A percentile compares a stretch with the other conserved stretches of the same genome.
Conservation (phyloP, 805 yeast species). For the Wickerhamomyces bovis region DNA sequence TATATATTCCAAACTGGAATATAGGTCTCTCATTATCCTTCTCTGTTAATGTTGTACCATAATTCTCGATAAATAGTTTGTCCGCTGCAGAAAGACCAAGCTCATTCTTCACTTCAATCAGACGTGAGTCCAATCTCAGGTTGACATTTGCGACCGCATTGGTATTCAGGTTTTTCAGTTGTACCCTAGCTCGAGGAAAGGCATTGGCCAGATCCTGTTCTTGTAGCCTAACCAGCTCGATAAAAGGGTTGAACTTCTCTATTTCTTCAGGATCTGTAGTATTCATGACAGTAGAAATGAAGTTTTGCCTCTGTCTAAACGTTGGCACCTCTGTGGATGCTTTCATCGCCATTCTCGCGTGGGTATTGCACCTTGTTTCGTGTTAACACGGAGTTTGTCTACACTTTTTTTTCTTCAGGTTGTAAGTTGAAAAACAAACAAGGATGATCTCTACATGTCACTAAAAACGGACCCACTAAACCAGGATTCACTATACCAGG, state of each 20-base stretch:
- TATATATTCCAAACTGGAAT: not conserved
- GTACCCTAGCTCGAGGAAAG: not conserved
- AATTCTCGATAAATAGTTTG: not conserved
- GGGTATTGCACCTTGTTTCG: too few species aligned
- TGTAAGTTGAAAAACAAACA: too few species aligned
- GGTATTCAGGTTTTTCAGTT: not conserved
- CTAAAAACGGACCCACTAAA: too few species aligned
- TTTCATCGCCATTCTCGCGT: not conserved
- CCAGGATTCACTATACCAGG: too few species aligned
- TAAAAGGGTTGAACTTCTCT: not conserved
- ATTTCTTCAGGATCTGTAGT: not conserved
- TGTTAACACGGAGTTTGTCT: not conserved
- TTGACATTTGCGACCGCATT: not conserved
- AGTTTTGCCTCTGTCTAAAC: not conserved
- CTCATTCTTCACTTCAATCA: not conserved
- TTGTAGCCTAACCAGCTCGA: not conserved
- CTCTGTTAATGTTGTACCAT: not conserved
- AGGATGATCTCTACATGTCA: too few species aligned
- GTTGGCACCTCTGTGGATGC: too few species aligned
- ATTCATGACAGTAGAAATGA: not conserved
- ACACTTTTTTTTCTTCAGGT: not conserved
- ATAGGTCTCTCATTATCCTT: not conserved
- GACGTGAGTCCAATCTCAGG: not conserved
- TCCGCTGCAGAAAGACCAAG: not conserved
- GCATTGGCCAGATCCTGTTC: not conserved